These are phyloP conservation scores for Ophiostoma populinum DNA, from an alignment of 2,329 filamentous ascomycete species.

Conservation along the genomic window DNA sequence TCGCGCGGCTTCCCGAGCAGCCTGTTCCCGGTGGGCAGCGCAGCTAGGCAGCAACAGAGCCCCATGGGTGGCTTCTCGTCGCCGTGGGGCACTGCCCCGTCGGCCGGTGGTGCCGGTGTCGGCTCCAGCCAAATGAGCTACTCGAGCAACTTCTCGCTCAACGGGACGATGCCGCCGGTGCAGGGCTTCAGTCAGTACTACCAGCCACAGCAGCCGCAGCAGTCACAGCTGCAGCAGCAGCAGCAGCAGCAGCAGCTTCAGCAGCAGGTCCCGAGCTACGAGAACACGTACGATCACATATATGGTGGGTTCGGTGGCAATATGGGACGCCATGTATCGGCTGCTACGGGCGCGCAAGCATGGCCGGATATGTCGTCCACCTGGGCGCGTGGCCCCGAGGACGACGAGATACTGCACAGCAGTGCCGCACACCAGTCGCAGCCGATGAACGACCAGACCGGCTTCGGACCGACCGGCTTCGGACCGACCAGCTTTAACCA, in stretches of 20 bases:
- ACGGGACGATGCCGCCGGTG: slow-evolving; percentile 14
- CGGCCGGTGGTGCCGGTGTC: slow-evolving; percentile 3
- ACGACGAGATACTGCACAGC: slow-evolving; percentile 13
- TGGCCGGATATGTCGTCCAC: slow-evolving; percentile 12
- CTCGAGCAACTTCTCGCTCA: slow-evolving; percentile 15
- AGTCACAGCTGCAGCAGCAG: slow-evolving; percentile 1
- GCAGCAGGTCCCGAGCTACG: neutral
- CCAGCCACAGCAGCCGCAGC: neutral
- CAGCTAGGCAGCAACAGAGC: neutral
- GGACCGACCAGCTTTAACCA: too few species aligned
- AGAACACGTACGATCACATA: neutral
- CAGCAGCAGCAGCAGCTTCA: slow-evolving; percentile 3
- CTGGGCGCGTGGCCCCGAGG: slow-evolving; percentile 11
- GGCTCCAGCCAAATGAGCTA: slow-evolving; percentile 9
- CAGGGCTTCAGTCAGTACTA: slow-evolving; percentile 14
- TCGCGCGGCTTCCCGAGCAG: slow-evolving; percentile 10
- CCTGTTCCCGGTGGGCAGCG: slow-evolving; percentile 9
- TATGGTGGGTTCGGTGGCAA: neutral
- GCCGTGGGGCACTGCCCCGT: slow-evolving; percentile 2
- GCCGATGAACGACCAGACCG: too few species aligned
- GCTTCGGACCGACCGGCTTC: too few species aligned
- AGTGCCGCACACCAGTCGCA: slow-evolving; percentile 10
- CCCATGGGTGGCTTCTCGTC: slow-evolving; percentile 1
- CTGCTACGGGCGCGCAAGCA: too few species aligned
- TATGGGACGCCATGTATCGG: too few species aligned